Base-by-base conservation (phyloP, 2,329 filamentous ascomycete species). In the Bipolaris zeicola region DNA sequence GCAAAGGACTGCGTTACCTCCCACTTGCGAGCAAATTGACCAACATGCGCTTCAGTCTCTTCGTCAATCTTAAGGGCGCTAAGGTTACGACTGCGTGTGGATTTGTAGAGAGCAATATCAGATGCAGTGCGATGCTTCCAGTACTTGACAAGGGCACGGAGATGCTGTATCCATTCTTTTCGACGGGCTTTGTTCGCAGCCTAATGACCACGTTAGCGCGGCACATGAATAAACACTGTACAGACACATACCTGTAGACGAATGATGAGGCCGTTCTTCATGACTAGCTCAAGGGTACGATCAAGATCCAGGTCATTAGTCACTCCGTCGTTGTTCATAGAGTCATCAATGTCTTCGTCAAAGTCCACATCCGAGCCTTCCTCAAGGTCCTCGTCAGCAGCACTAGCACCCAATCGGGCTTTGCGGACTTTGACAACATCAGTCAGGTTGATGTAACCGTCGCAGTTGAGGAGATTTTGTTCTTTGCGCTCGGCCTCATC, bases 11-110 rank as follows among this genome's bases (percentile, higher is more conserved):
- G 82, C 14, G 80, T 84, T 20, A 89, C 86, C 69, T 89, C 87
- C 87, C 87, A 89, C 65, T 89, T 89, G 61, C 81, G 78, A 0
- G 86, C 86, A 66, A 86, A 89, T 65, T 88, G 86, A 8, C 87
- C 87, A n/a, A 89, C 74, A 41, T 83, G 75, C 0, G 87, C 86
- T 72, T 89, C 87, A 62, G 83, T 80, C 62, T 86, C 83, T 67
- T 89, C 87, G 66, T 89, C 86, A 54, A 89, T 87, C 47, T 84
- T 82, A 48, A 89, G 78, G 5, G 80, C 76, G 39, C 82, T 77
- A 31, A 89, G 78, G 61, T 89, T 89, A 50, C 80, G 79, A 50
- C 79, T 76, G 18, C 87, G 81, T 4, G 85, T 81, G 1, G 77
- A 73, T 62, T 87, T 86, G 66, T 85, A 81, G 22, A 86, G 80